Base-by-base conservation (phyloP, 176 grass and related monocot genomes). In the Typha latifolia region DNA sequence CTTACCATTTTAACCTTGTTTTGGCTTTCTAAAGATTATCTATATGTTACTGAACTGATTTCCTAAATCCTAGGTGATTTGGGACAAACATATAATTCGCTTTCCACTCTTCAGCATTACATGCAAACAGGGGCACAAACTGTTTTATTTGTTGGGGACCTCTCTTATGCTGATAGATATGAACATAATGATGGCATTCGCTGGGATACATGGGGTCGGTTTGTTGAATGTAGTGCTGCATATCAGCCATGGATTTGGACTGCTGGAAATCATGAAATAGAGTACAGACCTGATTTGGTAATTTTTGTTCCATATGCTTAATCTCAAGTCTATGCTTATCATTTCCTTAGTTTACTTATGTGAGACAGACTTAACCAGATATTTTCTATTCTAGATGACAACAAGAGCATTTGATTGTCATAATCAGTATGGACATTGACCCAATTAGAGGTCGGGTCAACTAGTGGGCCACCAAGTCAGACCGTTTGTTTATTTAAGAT, bases 231-330 rank as follows among this genome's bases (percentile, higher is more conserved):
- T 47, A 84, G 85, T 82, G 68, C 80, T 66, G 88, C 93, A 14
- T 92, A 89, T 76, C 93, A 97, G 31, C 85, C 93, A 77, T 97
- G 93, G 93, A 92, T 97, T 56, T 92, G 85, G 77, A 79, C 51
- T 53, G 12, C 80, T 92, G 93, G 93, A 51, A 97, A 97, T 79
- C 93, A 97, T 72, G 93, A 97, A 80, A 92, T 97, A 84, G 93
- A 92, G 66, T 97, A 86, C 75, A 82, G 83, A 57, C 88, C 93
- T 77, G 93, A 97, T 72, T 72, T 97, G 85, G 93, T 97, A 91
- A 64, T 48, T 78, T 57, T 26, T 74, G 19, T 70, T 31, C 34
- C 52, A 57, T 57, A 20, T 57, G 15, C 19, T 15, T 26, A 26
- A 26, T 20, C 16, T n/a, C n/a, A 15, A 10, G 0, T 57, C 6